Conservation (phyloP, 2,329 filamentous ascomycete species). For the Amylocarpus encephaloides region DNA sequence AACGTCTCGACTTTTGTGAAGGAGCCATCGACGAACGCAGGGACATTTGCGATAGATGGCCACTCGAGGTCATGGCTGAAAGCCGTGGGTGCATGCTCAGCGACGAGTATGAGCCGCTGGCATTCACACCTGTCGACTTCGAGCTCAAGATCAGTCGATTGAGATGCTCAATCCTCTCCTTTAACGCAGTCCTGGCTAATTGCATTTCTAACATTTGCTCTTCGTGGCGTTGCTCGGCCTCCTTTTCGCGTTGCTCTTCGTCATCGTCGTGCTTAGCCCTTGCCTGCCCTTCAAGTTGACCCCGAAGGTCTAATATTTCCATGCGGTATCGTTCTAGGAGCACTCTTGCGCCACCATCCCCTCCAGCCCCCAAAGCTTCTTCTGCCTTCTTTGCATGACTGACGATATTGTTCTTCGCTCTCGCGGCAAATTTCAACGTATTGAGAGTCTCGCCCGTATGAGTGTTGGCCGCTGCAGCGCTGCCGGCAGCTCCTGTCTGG, state of each 20-base stretch:
- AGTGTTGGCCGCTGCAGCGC: slow-evolving; percentile 60
- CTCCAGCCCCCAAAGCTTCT: slow-evolving; percentile 72
- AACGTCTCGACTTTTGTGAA: slow-evolving; percentile 41
- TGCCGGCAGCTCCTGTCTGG: slow-evolving; percentile 74
- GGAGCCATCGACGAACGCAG: slow-evolving; percentile 64
- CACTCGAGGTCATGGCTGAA: slow-evolving; percentile 36
- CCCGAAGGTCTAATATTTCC: slow-evolving; percentile 78
- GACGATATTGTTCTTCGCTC: slow-evolving; percentile 96
- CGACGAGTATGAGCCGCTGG: slow-evolving; percentile 63
- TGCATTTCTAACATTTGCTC: slow-evolving; percentile 99
- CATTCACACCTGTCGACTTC: slow-evolving; percentile 91
- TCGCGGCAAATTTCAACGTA: slow-evolving; percentile 91
- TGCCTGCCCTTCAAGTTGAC: slow-evolving; percentile 76
- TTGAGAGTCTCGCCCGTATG: slow-evolving; percentile 88
- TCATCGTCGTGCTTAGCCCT: slow-evolving; percentile 62
- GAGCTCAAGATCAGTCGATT: slow-evolving; percentile 93
- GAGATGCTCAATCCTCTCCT: slow-evolving; percentile 94
- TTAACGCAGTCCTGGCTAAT: slow-evolving; percentile 86
- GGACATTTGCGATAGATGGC: slow-evolving; percentile 47
- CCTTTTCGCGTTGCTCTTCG: slow-evolving; percentile 67
- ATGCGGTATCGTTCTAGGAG: slow-evolving; percentile 87
- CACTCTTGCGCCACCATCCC: slow-evolving; percentile 81
- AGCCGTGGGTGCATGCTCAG: slow-evolving; percentile 58
- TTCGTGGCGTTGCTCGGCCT: slow-evolving; percentile 81
- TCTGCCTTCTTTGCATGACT: slow-evolving; percentile 94